Base-by-base conservation (phyloP, 805 yeast species). In the Yamadazyma sp. region DNA sequence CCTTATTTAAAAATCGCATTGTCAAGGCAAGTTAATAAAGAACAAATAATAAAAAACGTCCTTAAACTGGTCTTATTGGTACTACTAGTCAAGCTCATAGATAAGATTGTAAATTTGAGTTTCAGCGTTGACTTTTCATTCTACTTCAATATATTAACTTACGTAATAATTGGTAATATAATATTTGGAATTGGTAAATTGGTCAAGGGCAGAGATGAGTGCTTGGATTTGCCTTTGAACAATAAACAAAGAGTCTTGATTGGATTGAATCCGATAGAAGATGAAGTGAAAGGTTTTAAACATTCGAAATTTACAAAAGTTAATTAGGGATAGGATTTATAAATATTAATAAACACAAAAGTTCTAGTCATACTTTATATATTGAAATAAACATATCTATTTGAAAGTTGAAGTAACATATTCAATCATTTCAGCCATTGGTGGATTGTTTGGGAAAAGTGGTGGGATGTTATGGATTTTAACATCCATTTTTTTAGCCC, bases 401-500 rank as follows among this genome's bases (percentile, higher is more conserved):
- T 24, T 24, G 16, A 27, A n/a, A 30, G 33, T 30, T 10, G 24
- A 19, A 20, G 33, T 16, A 19, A 42, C 27, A 23, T 38, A 39
- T 5, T 24, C 38, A 27, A 39, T 31, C 43, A 42, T 34, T 30
- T 42, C 46, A 7, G 7, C 31, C 20, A 29, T 30, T 14, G 35
- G 35, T 14, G 47, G 47, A 9, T 26, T 35, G 12, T 17, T 26
- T 1, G 75, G 57, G 45, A 65, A 61, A 39, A 65, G 37, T 5
- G 43, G 31, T 13, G 9, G 12, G 16, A 40, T 30, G 14, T 31
- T 33, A 14, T 40, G 53, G 4, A 71, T 43, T 33, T 57, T 45
- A 18, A 75, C 67, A 3, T 58, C 70, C 30, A 75, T 56, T 24
- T 73, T 65, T 27, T 70, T 69, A 2, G 82, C 84, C 64, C 74